Evolutionary conservation across 768 basidiomycete genomes (phyloP).

Genomic region (Podaxis sp.): DNA sequence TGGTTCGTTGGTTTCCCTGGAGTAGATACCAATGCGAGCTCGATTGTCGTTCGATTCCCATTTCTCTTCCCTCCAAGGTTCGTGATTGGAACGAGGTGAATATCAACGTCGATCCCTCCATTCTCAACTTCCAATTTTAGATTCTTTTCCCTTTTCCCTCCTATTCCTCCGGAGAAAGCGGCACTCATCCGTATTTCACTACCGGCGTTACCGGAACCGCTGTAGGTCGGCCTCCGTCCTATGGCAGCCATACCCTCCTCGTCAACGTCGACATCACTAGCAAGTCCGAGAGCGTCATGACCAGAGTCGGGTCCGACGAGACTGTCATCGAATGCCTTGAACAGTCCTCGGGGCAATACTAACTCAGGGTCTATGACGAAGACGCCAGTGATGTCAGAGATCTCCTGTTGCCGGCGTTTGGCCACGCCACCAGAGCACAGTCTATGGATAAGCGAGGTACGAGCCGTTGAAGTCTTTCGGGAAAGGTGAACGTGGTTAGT

Average conservation of each 20-base stretch:
- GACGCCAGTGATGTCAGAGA: constrained; percentile 12
- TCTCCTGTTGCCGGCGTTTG: neutral
- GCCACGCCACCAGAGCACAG: neutral
- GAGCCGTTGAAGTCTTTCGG: neutral
- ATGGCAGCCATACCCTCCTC: neutral
- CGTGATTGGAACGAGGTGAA: constrained; percentile 32
- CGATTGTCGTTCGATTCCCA: constrained; percentile 19
- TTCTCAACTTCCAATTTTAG: constrained; percentile 38
- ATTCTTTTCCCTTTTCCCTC: constrained; percentile 28
- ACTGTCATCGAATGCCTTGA: constrained; percentile 6
- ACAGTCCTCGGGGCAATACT: constrained; percentile 7
- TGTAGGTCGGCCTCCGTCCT: neutral
- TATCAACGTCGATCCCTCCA: constrained; percentile 41
- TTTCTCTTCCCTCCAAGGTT: constrained; percentile 15
- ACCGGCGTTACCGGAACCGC: neutral
- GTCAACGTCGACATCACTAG: neutral
- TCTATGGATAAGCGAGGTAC: neutral
- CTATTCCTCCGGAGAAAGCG: neutral
- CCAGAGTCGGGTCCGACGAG: neutral
- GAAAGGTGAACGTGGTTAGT: constrained; percentile 13
- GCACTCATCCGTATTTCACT: neutral
- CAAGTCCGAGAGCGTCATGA: neutral
- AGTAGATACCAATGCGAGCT: neutral
- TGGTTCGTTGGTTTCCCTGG: constrained; percentile 18
- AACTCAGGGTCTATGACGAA: constrained; percentile 17